A percentile compares a stretch with the other conserved stretches of the same genome.
phyloP scores from a whole-genome alignment of 2,329 filamentous ascomycete species.

The Thyridium curvatum region DNA sequence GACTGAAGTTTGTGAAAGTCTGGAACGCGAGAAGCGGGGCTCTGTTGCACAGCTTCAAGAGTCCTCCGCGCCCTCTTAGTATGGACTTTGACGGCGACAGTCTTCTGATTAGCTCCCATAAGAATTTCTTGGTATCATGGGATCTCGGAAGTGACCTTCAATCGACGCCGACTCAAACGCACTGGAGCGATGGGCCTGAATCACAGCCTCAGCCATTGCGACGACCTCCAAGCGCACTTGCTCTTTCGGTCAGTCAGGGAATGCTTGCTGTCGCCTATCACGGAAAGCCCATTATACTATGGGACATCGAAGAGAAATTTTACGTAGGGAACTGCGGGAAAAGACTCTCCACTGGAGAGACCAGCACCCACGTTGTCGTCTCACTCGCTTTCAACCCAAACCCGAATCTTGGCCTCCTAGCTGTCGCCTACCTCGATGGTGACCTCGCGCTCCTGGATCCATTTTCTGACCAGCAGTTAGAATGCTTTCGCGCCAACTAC shows the following conservation, averaged over 20 bases:
- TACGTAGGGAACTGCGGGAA: conserved; percentile 26
- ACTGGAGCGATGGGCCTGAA: conserved; percentile 7
- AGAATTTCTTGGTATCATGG: conserved; percentile 10
- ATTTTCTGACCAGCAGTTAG: conserved; percentile 14
- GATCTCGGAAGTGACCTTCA: no score
- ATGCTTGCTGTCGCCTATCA: conserved; percentile 25
- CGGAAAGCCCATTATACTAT: conserved; percentile 22
- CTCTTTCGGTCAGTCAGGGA: conserved; percentile 19
- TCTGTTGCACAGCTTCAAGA: conserved; percentile 15
- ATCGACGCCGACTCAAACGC: no score
- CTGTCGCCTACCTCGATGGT: conserved; percentile 21
- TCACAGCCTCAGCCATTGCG: conserved; percentile 4
- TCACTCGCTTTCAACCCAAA: conserved; percentile 27
- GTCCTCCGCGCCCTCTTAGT: conserved; percentile 12
- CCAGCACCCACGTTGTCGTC: conserved; percentile 18
- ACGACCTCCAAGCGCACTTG: conserved; percentile 13
- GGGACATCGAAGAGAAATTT: conserved; percentile 23
- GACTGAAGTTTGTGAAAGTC: conserved; percentile 17
- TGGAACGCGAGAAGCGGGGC: conserved; percentile 21
- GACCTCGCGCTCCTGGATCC: conserved; percentile 24
- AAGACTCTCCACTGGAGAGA: conserved; percentile 20
- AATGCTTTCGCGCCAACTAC: conserved; percentile 17
- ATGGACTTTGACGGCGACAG: conserved; percentile 18
- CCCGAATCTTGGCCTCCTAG: conserved; percentile 18
- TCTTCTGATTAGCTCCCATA: conserved; percentile 18